Conservation (phyloP, 768 basidiomycete species). For the Clathrus columnatus region DNA sequence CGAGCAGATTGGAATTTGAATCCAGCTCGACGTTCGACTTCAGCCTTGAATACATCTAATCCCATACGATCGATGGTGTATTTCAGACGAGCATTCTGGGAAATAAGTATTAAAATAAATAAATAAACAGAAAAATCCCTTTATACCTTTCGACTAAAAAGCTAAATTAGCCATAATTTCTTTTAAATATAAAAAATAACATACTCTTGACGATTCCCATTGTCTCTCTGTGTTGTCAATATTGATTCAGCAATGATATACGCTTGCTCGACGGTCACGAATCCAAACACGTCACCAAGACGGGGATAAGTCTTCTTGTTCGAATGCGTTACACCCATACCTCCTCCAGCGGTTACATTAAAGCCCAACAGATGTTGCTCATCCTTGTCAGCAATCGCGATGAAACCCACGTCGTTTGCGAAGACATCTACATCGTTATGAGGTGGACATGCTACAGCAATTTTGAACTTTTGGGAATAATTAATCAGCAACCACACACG, state of each 20-base stretch:
- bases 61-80: slow-evolving; percentile 98
- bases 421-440: slow-evolving; percentile 95
- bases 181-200: slow-evolving; percentile 23
- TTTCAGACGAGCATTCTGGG: slow-evolving; percentile 79
- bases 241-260: slow-evolving; percentile 83
- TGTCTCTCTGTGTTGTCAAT: slow-evolving; percentile 89
- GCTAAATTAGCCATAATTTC: background rate
- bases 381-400: slow-evolving; percentile 73
- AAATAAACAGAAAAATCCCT: background rate
- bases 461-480: slow-evolving; percentile 66
- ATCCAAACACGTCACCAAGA: slow-evolving; percentile 78
- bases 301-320: slow-evolving; percentile 99
- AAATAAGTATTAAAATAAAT: slow-evolving; percentile 16
- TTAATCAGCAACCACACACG: slow-evolving; percentile 3
- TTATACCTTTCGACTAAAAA: slow-evolving; percentile 28
- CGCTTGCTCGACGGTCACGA: slow-evolving; percentile 84
- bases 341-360: slow-evolving; percentile 90
- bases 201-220: slow-evolving; percentile 91
- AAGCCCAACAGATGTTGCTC: slow-evolving; percentile 75
- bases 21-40: slow-evolving; percentile 85
- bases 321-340: slow-evolving; percentile 99
- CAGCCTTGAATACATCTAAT: slow-evolving; percentile 73
- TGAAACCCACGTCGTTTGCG: slow-evolving; percentile 93
- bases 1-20: slow-evolving; percentile 66
- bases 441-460: slow-evolving; percentile 93